Percentiles rank a stretch among this genome's conserved stretches.
Conservation (phyloP, 2,329 filamentous ascomycete genomes). For the Sclerotinia borealis region DNA sequence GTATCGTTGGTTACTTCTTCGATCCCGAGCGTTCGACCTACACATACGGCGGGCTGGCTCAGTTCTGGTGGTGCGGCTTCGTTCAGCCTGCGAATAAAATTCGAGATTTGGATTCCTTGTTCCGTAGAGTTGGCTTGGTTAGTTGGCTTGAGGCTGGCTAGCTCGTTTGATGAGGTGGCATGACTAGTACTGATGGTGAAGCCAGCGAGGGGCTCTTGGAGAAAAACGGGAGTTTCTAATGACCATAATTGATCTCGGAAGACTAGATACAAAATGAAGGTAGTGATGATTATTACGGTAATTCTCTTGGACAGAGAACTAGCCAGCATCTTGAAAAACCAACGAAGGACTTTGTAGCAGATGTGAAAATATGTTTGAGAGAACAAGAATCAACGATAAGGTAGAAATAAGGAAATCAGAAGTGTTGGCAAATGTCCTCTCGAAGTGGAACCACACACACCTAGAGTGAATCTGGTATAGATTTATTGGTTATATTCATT, state of each 20-base stretch:
- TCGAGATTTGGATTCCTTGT: background rate
- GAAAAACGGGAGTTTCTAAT: background rate
- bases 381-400: no score
- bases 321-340: background rate
- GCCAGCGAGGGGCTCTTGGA: background rate
- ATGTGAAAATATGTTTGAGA: background rate
- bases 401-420: no score
- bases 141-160: no score
- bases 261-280: background rate
- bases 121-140: no score
- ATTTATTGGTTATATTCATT: no score
- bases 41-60: background rate
- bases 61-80: background rate
- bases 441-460: no score
- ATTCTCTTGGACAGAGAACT: background rate
- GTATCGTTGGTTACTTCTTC: background rate
- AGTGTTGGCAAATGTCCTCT: no score
- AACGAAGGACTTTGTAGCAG: background rate
- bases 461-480: background rate
- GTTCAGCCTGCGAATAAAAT: background rate
- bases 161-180: background rate
- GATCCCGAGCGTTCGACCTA: background rate
- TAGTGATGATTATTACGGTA: background rate
- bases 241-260: conserved; percentile 3
- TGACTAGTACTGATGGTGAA: background rate